These are phyloP conservation scores for Rosa chinensis DNA, from an alignment of 306 rosid genomes.

Conservation along the genomic window DNA sequence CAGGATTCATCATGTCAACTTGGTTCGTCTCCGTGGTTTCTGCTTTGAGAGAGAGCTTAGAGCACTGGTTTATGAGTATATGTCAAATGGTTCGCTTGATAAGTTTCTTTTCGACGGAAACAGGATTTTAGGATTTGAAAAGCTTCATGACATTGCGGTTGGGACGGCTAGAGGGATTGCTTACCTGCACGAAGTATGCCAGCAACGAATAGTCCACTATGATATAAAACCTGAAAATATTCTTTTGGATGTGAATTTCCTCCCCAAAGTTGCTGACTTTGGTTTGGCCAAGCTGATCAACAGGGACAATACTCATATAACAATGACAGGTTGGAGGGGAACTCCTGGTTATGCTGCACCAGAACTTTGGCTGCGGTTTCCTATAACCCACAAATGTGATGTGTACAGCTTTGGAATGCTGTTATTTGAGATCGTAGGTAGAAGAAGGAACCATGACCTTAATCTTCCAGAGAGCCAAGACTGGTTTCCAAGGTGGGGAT, in stretches of 20 bases:
- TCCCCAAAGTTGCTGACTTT: slow-evolving; percentile 47
- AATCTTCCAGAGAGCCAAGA: too few species aligned
- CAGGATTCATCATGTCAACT: slow-evolving; percentile 41
- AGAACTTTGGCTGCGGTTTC: slow-evolving; percentile 41
- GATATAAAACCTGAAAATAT: slow-evolving; percentile 57
- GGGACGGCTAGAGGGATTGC: slow-evolving; percentile 51
- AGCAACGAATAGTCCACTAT: slow-evolving; percentile 51
- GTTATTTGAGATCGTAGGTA: too few species aligned
- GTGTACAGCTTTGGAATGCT: too few species aligned
- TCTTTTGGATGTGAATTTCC: slow-evolving; percentile 30
- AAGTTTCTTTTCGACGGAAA: slow-evolving; percentile 32
- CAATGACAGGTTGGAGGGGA: slow-evolving; percentile 44
- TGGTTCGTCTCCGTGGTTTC: slow-evolving; percentile 42
- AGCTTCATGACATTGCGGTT: slow-evolving; percentile 44
- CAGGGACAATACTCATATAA: slow-evolving; percentile 35
- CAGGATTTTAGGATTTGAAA: slow-evolving; percentile 32
- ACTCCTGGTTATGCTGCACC: slow-evolving; percentile 54
- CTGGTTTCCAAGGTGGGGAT: too few species aligned
- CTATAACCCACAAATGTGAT: too few species aligned
- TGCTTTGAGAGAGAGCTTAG: slow-evolving; percentile 36
- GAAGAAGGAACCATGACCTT: too few species aligned
- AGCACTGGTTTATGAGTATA: slow-evolving; percentile 38
- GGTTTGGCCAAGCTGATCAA: slow-evolving; percentile 50
- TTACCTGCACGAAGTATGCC: slow-evolving; percentile 47
- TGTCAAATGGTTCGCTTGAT: slow-evolving; percentile 28